Base-by-base conservation (phyloP, 2,329 filamentous ascomycete genomes). In the Mycosphaerelloides madeirae region DNA sequence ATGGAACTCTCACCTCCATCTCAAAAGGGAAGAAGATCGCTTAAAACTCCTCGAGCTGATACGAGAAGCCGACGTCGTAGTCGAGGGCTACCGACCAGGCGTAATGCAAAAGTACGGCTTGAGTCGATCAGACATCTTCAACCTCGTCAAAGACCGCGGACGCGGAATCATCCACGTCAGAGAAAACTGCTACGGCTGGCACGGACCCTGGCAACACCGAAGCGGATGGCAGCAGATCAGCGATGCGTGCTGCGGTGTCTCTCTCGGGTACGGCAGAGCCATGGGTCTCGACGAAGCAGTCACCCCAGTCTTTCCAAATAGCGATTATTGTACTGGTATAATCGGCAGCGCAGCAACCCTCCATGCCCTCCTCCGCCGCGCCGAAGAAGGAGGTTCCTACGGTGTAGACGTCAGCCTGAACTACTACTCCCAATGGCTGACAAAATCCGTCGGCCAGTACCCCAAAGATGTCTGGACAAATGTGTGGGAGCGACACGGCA, bases 171-270 rank as follows among this genome's bases (percentile, higher is more conserved):
- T 78, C 14, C 68, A 74, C 34, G 68, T 72, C 3, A 60, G 69
- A 3, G 75, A 77, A 60, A 77, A 78, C 50, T 77, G 73, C 55
- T 79, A 76, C 48, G 75, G 76, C 0, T 77, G 68, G 65, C 53
- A 75, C 38, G 75, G 74, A 0, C 70, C 70, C 0, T 74, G 70
- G 69, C 57, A 61, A 7, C 59, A 68, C 22, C 61, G 74, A 3
- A 70, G 64, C 29, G 75, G 75, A 1, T 78, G 74, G 74, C 75
- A 78, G 58, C 73, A 76, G 54, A 76, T 78, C 43, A 69, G 66
- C 22, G 73, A 78, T 54, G 69, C 71, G 3, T 43, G 37, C 29
- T 47, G 46, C 38, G 49, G 49, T 16, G 40, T 49, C 14, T 52
- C 49, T 3, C 29, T 43, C n/a, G 49, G 29, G 14, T 50, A 50